Conservation (phyloP, 331 rosid genomes). For the Stylosanthes scabra region DNA sequence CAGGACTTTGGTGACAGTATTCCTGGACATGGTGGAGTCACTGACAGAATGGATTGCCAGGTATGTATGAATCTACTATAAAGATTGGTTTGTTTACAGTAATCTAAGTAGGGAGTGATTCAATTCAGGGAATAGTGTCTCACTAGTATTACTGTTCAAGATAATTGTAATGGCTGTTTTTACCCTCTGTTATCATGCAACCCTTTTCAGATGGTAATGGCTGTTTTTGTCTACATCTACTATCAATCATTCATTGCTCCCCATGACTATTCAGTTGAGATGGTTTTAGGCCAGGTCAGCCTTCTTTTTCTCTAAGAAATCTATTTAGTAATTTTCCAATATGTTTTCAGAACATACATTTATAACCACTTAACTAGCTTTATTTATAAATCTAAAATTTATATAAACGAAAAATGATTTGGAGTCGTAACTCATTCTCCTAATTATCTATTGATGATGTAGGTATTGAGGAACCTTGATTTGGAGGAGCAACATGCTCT, state of each 20-base stretch:
- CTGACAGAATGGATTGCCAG: conserved; percentile 99
- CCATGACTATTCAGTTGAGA: conserved; percentile 76
- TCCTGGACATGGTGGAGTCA: conserved; percentile 99
- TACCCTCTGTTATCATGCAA: conserved; percentile 21
- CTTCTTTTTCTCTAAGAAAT: conserved; percentile 26
- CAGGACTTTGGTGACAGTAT: conserved; percentile 98
- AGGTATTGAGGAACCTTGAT: conserved; percentile 80
- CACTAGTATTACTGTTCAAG: neutral
- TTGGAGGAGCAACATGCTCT: conserved; percentile 81
- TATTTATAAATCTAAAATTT: neutral
- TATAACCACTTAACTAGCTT: too few relatives aligned
- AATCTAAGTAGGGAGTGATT: neutral
- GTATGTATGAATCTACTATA: conserved; percentile 44
- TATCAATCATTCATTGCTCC: conserved; percentile 78
- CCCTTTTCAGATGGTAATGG: conserved; percentile 93
- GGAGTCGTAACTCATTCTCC: too few relatives aligned
- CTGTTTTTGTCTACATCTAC: conserved; percentile 92
- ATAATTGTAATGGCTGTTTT: too few relatives aligned
- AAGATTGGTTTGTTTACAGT: neutral
- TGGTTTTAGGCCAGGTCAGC: conserved; percentile 77
- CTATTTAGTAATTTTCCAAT: conserved; percentile 27
- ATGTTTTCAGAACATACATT: neutral
- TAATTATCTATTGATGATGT: conserved; percentile 28
- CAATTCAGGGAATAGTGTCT: neutral
- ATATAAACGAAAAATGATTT: neutral